These are phyloP conservation scores for Pichia insulana DNA, from an alignment of 805 yeast genomes.

Conservation along the genomic window DNA sequence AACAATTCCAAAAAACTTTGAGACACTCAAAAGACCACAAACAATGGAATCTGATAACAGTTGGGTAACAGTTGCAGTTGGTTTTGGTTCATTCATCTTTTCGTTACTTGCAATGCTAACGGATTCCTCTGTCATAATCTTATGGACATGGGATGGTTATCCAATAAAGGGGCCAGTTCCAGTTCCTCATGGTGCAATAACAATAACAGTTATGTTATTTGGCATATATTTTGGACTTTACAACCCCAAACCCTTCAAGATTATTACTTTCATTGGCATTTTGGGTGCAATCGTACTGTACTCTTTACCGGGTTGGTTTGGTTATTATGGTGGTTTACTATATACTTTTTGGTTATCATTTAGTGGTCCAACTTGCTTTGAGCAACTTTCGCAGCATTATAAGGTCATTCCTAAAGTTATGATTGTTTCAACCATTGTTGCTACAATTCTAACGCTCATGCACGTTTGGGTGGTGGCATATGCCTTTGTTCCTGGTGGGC, in stretches of 20 bases:
- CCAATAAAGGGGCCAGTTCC: constrained; percentile 85
- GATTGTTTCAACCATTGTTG: constrained; percentile 38
- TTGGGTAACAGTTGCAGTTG: constrained; percentile 45
- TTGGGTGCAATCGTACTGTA: constrained; percentile 46
- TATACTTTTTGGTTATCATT: constrained; percentile 55
- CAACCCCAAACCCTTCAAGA: constrained; percentile 18
- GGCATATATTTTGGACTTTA: constrained; percentile 45
- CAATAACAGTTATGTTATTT: constrained; percentile 47
- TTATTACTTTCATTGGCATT: constrained; percentile 31
- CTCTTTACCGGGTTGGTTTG: constrained; percentile 54
- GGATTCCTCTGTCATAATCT: constrained; percentile 79
- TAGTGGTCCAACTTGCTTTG: constrained; percentile 51
- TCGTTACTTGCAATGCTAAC: constrained; percentile 65
- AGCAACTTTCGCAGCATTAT: constrained; percentile 33
- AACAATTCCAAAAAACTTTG: constrained; percentile 12
- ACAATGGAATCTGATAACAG: background rate
- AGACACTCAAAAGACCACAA: background rate
- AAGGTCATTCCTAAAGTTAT: constrained; percentile 45
- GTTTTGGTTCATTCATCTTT: constrained; percentile 71
- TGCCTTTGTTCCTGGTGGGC: constrained; percentile 96
- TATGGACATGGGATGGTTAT: constrained; percentile 96
- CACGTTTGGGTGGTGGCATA: constrained; percentile 98
- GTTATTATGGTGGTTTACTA: constrained; percentile 63
- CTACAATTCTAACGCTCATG: constrained; percentile 55
- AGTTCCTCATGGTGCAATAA: constrained; percentile 69